Evolutionary conservation across 148 eudicot species (phyloP).

Genomic region (Persicaria tinctoria): DNA sequence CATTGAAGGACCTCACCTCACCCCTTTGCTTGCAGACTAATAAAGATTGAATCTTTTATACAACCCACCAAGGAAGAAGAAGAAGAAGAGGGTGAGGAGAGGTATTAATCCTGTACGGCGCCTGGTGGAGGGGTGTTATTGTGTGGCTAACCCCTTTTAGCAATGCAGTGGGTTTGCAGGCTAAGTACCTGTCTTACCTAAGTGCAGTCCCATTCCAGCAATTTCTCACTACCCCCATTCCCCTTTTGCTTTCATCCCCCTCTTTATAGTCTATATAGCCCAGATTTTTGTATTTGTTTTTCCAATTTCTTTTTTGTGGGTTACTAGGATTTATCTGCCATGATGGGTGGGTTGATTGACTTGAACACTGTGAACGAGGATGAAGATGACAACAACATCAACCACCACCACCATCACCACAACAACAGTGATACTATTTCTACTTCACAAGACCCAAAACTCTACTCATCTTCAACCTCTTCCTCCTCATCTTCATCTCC

Average conservation of each 20-base stretch:
- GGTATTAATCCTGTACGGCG: background rate
- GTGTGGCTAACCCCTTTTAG: constrained; percentile 22
- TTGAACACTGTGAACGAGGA: constrained; percentile 59
- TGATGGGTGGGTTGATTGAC: constrained; percentile 77
- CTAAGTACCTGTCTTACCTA: constrained; percentile 46
- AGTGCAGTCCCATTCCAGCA: constrained; percentile 39
- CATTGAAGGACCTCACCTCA: background rate
- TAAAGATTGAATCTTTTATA: background rate
- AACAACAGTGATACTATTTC: constrained; percentile 6
- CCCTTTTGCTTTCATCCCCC: constrained; percentile 9
- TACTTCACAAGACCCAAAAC: background rate
- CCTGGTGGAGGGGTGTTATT: background rate
- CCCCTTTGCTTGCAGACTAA: background rate
- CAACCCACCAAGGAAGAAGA: constrained; percentile 1
- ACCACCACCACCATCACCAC: background rate
- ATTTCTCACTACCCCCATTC: constrained; percentile 24
- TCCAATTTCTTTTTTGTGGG: background rate
- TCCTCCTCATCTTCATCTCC: constrained; percentile 25
- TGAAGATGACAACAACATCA: constrained; percentile 24
- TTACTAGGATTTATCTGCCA: constrained; percentile 16
- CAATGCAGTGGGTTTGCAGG: constrained; percentile 38
- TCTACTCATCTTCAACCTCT: background rate
- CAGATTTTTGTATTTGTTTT: constrained; percentile 1
- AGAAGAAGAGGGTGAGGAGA: background rate
- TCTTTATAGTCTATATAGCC: constrained; percentile 8